phyloP scores from a whole-genome alignment of 352 stramenopile species.

The Globisporangium spiculum region DNA sequence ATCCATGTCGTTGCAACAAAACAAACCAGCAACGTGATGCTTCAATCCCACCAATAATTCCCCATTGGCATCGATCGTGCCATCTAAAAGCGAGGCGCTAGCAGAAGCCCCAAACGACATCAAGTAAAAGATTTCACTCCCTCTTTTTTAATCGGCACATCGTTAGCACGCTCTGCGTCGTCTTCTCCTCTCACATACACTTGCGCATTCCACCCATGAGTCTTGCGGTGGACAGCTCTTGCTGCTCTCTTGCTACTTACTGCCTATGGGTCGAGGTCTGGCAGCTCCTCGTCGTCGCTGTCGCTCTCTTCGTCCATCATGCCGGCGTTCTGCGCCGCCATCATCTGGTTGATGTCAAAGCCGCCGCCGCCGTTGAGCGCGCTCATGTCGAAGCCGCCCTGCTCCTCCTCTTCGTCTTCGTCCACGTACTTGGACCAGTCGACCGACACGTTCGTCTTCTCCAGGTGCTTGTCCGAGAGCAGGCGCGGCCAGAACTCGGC shows the following conservation, averaged over 20 bases:
- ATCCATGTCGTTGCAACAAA: background rate
- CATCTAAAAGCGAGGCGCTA: background rate
- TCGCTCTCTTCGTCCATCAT: slow-evolving; percentile 72
- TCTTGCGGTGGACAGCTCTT: background rate
- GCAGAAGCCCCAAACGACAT: background rate
- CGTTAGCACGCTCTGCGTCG: background rate
- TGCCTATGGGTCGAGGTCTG: slow-evolving; percentile 73
- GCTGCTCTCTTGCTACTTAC: slow-evolving; percentile 16
- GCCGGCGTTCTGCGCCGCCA: slow-evolving; percentile 81
- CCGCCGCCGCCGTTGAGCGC: slow-evolving; percentile 82
- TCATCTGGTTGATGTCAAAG: slow-evolving; percentile 96
- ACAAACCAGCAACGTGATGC: background rate
- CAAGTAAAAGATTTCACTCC: background rate
- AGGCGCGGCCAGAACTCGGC: slow-evolving; percentile 95
- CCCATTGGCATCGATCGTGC: background rate
- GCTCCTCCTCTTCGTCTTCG: slow-evolving; percentile 94
- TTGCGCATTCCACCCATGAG: background rate
- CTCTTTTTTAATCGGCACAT: background rate
- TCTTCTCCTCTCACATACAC: background rate
- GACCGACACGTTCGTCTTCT: slow-evolving; percentile 96
- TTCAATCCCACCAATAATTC: background rate
- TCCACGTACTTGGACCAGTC: slow-evolving; percentile 97
- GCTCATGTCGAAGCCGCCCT: slow-evolving; percentile 84
- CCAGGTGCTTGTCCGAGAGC: slow-evolving; percentile 94
- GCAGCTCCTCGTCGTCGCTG: slow-evolving; percentile 84